Evolutionary conservation across 169 alveolate genomes (phyloP).

Genomic region (Plasmodium vivax): DNA sequence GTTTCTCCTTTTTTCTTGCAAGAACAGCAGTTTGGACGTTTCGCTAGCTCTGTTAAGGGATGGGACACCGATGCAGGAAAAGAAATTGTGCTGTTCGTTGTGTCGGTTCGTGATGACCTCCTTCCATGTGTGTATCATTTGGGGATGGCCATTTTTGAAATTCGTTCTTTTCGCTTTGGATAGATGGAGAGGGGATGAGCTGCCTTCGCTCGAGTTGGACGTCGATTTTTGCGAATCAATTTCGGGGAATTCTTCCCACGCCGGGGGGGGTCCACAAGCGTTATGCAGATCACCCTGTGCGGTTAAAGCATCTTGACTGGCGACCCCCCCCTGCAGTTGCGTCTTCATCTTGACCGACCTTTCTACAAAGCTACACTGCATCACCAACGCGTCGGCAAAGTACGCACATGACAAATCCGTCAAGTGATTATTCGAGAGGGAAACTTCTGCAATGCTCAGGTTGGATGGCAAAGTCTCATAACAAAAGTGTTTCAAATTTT

Average conservation of each 20-base stretch:
- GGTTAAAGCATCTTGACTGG: not conserved
- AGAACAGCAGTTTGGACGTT: conserved; percentile 9
- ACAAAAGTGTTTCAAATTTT: conserved; percentile 7
- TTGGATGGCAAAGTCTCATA: conserved; percentile 13
- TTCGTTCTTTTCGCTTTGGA: not conserved
- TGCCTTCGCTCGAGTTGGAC: not conserved
- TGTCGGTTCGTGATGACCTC: conserved; percentile 31
- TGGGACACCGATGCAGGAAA: conserved; percentile 26
- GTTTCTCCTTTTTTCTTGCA: conserved; percentile 44
- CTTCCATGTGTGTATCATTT: not conserved
- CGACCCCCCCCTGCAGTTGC: not conserved
- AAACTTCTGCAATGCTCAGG: conserved; percentile 13
- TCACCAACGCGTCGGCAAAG: conserved; percentile 13
- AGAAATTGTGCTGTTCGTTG: conserved; percentile 26
- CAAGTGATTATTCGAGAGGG: conserved; percentile 6
- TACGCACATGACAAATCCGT: conserved; percentile 16
- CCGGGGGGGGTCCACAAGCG: not conserved
- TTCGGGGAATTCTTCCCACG: not conserved
- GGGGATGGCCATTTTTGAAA: not conserved
- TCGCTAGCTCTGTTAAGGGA: conserved; percentile 55
- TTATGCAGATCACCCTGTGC: not conserved
- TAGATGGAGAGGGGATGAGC: not conserved
- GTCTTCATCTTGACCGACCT: not conserved
- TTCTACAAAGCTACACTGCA: conserved; percentile 12
- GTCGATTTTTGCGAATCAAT: not conserved